Percentiles rank a stretch among this genome's conserved stretches.
These are phyloP conservation scores for Asclepias syriaca DNA, from an alignment of 257 asterid species.

Conservation along the genomic window DNA sequence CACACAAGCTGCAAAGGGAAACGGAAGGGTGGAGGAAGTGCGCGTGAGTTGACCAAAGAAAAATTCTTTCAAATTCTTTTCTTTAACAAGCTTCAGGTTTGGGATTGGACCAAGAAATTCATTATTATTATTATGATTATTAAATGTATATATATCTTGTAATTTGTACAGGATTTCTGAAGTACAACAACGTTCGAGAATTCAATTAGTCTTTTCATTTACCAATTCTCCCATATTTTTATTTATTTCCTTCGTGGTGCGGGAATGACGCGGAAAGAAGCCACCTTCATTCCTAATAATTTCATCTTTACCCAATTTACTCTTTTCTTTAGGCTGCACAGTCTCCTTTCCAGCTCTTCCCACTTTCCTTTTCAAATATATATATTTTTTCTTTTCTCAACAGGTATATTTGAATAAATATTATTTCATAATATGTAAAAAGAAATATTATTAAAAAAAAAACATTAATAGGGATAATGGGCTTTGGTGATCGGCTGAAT, in stretches of 20 bases:
- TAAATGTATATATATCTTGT: no score
- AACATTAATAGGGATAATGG: no score
- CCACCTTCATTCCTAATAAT: not conserved
- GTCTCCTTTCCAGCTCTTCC: not conserved
- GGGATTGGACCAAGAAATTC: conserved; percentile 24
- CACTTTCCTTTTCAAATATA: no score
- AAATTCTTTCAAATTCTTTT: conserved; percentile 20
- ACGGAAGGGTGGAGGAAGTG: conserved; percentile 28
- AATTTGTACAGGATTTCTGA: not conserved
- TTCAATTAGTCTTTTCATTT: not conserved
- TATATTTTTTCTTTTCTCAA: no score
- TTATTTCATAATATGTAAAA: no score
- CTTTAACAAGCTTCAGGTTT: conserved; percentile 8
- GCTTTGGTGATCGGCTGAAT: no score
- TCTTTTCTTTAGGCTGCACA: not conserved
- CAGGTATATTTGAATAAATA: no score
- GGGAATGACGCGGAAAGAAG: conserved; percentile 9
- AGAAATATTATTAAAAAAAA: no score
- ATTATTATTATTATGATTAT: not conserved
- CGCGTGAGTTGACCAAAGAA: conserved; percentile 67
- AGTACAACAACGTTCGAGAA: not conserved
- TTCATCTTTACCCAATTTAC: no score
- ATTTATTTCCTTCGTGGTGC: not conserved
- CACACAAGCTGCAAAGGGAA: conserved; percentile 6
- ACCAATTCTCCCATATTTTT: not conserved